These are phyloP conservation scores for Lentinula sp. DNA, from an alignment of 768 basidiomycete species.

Conservation along the genomic window DNA sequence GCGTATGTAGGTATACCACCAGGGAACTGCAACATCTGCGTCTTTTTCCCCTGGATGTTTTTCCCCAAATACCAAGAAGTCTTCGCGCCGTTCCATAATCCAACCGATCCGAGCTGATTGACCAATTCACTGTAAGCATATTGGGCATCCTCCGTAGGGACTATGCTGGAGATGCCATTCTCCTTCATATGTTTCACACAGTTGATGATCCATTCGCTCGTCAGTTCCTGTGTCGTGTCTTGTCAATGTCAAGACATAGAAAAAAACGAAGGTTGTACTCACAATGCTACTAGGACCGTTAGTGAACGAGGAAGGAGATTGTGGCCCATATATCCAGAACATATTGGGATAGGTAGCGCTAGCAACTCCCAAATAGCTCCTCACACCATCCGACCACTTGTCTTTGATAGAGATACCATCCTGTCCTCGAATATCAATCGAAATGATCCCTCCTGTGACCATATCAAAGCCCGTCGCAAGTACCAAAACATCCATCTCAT, in stretches of 20 bases:
- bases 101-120: not conserved
- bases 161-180: constrained; percentile 1
- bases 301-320: constrained; percentile 10
- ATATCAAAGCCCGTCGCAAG: constrained; percentile 6
- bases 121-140: not conserved
- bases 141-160: not conserved
- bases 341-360: constrained; percentile 11
- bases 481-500: constrained; percentile 1
- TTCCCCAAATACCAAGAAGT: constrained; percentile 10
- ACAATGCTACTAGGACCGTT: constrained; percentile 12
- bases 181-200: constrained; percentile 13
- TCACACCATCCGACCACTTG: constrained; percentile 5
- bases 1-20: not conserved
- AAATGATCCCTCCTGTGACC: constrained; percentile 1
- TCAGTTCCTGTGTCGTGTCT: constrained; percentile 14
- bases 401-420: constrained; percentile 2
- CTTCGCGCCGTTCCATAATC: constrained; percentile 1
- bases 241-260: not conserved
- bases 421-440: constrained; percentile 2
- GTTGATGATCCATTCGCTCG: constrained; percentile 18
- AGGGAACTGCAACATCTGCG: constrained; percentile 1
- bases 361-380: constrained; percentile 12
- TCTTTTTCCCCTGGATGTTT: constrained; percentile 7
- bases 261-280: not conserved
- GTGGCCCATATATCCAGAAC: constrained; percentile 13